A percentile compares a stretch with the other conserved stretches of the same genome.
Evolutionary conservation across 768 basidiomycete species (phyloP).

Genomic region (Strobilomyces confusus): DNA sequence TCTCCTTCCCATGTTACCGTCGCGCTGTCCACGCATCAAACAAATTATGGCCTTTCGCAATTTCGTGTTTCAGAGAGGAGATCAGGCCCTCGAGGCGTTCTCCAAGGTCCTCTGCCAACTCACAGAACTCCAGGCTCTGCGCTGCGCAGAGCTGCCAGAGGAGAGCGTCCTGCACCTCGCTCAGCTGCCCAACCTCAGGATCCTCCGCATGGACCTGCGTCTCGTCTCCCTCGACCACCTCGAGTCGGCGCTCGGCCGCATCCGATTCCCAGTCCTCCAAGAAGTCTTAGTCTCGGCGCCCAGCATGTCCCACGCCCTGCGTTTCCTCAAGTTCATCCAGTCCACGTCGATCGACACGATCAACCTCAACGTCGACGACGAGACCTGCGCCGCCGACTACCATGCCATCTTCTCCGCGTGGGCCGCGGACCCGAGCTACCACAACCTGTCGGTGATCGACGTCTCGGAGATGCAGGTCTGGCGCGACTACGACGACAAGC

Average conservation of each 20-base stretch:
- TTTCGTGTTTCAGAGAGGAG: conserved; percentile 25
- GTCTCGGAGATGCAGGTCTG: conserved; percentile 30
- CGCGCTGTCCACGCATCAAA: conserved; percentile 22
- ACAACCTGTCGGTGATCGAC: conserved; percentile 24
- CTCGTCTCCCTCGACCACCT: conserved; percentile 20
- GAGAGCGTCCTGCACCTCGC: conserved; percentile 21
- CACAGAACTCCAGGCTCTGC: conserved; percentile 19
- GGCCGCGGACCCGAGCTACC: conserved; percentile 22
- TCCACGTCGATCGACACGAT: conserved; percentile 29
- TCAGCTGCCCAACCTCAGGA: conserved; percentile 18
- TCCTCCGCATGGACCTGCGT: conserved; percentile 27
- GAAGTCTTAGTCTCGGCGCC: conserved; percentile 22
- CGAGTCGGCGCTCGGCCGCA: conserved; percentile 11
- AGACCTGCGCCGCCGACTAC: conserved; percentile 26
- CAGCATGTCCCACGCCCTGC: conserved; percentile 21
- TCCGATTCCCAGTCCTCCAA: conserved; percentile 20
- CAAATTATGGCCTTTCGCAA: conserved; percentile 29
- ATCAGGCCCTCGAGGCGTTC: conserved; percentile 22
- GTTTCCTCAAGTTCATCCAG: conserved; percentile 25
- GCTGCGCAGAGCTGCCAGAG: conserved; percentile 27
- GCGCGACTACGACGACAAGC: conserved; percentile 29
- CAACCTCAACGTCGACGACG: conserved; percentile 31
- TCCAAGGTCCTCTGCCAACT: conserved; percentile 23
- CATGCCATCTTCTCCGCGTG: conserved; percentile 20
- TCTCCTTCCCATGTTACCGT: conserved; percentile 21